Conservation (phyloP, 352 stramenopile species). For the Pythium phragmiticola region DNA sequence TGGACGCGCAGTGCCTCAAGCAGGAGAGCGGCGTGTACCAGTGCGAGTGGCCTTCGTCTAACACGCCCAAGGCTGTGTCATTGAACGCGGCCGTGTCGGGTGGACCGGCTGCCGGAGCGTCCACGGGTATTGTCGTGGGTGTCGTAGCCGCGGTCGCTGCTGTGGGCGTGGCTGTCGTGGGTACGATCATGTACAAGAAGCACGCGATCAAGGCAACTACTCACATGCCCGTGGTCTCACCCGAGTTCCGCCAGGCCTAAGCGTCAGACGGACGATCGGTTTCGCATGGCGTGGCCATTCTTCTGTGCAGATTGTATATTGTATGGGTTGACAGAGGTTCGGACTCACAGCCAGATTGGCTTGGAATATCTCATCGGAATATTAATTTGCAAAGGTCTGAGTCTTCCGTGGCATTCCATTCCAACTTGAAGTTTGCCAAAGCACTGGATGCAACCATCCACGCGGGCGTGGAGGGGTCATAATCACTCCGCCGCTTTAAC, state of each 20-base stretch:
- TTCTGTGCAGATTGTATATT: not conserved
- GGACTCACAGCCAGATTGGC: too few relatives aligned
- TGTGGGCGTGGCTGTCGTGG: slow-evolving; percentile 4
- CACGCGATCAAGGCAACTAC: slow-evolving; percentile 5
- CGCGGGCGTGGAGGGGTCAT: too few relatives aligned
- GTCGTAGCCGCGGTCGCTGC: slow-evolving; percentile 12
- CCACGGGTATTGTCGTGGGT: slow-evolving; percentile 2
- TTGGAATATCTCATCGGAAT: too few relatives aligned
- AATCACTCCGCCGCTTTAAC: too few relatives aligned
- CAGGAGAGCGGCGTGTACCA: slow-evolving; percentile 12
- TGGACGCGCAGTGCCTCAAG: not conserved
- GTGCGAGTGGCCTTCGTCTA: slow-evolving; percentile 4
- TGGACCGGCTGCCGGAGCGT: not conserved
- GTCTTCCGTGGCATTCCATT: too few relatives aligned
- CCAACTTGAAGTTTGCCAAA: too few relatives aligned
- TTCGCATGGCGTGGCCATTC: not conserved
- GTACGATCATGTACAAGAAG: slow-evolving; percentile 13
- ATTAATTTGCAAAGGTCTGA: too few relatives aligned
- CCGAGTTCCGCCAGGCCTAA: slow-evolving; percentile 7
- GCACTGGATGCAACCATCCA: too few relatives aligned
- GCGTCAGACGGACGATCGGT: not conserved
- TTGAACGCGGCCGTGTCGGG: not conserved
- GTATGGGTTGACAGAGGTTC: too few relatives aligned
- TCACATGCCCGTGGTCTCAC: slow-evolving; percentile 1
- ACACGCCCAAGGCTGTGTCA: not conserved